Percentiles rank a stretch among this genome's conserved stretches.
Evolutionary conservation across 75 land plant genomes (phyloP).

Genomic region (Sequoia sempervirens): DNA sequence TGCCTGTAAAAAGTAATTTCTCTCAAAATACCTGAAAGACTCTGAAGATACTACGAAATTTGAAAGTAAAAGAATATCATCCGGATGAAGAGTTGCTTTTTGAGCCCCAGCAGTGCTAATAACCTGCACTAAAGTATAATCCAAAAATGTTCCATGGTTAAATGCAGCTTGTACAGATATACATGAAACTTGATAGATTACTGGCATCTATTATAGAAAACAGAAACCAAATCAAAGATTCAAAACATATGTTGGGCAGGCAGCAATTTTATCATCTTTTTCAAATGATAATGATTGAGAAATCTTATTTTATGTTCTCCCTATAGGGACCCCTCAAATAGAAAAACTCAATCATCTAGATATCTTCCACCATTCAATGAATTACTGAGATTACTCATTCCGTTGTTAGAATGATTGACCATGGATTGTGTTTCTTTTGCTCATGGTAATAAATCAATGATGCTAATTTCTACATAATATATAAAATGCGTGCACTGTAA

Average conservation of each 20-base stretch:
- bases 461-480: too few relatives aligned
- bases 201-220: neutral
- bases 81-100: slow-evolving; percentile 34
- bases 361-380: too few relatives aligned
- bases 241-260: neutral
- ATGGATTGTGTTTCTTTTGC: too few relatives aligned
- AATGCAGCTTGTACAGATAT: neutral
- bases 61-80: slow-evolving; percentile 35
- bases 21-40: slow-evolving; percentile 29
- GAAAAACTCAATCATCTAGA: neutral
- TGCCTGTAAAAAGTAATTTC: neutral
- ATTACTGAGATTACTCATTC: too few relatives aligned
- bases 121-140: slow-evolving; percentile 22
- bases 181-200: neutral
- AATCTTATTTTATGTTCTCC: neutral
- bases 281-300: neutral
- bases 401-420: too few relatives aligned
- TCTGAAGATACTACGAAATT: slow-evolving; percentile 42
- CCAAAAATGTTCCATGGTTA: neutral
- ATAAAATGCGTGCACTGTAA: too few relatives aligned
- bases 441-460: too few relatives aligned
- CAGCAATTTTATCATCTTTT: neutral
- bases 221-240: neutral
- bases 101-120: slow-evolving; percentile 44
- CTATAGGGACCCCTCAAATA: neutral